phyloP scores from a whole-genome alignment of 2,329 filamentous ascomycete species.

The Penicillium sp. region DNA sequence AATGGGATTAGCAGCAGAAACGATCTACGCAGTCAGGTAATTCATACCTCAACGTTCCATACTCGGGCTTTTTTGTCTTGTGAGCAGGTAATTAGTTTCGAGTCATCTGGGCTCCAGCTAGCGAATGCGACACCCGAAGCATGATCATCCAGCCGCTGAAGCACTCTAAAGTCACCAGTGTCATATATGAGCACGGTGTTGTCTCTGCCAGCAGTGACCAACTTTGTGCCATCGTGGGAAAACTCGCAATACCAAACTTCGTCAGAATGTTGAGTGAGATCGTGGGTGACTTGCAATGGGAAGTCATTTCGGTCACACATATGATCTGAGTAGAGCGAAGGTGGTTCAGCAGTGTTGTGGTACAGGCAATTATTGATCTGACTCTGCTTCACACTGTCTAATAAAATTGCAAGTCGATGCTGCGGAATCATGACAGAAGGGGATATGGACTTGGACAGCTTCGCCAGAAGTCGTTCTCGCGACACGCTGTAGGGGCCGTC shows the following conservation, averaged over 20 bases:
- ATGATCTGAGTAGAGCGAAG: constrained; percentile 88
- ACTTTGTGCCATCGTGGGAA: constrained; percentile 76
- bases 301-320: constrained; percentile 76
- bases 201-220: constrained; percentile 80
- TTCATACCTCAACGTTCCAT: constrained; percentile 67
- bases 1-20: neutral
- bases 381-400: constrained; percentile 78
- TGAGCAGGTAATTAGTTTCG: constrained; percentile 79
- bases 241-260: constrained; percentile 93
- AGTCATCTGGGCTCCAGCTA: constrained; percentile 89
- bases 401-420: constrained; percentile 74
- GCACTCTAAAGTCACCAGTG: constrained; percentile 64
- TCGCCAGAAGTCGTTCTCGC: constrained; percentile 70
- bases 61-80: constrained; percentile 70
- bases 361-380: constrained; percentile 84
- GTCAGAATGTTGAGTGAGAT: constrained; percentile 70
- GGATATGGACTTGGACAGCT: constrained; percentile 81
- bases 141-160: constrained; percentile 65
- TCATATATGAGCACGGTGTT: constrained; percentile 79
- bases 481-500: constrained; percentile 76
- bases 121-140: constrained; percentile 72
- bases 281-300: constrained; percentile 67
- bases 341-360: constrained; percentile 75
- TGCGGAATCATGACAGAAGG: constrained; percentile 96
- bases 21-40: neutral